phyloP scores from a whole-genome alignment of 164 flowering plant genomes.

The Chimonanthus salicifolius region DNA sequence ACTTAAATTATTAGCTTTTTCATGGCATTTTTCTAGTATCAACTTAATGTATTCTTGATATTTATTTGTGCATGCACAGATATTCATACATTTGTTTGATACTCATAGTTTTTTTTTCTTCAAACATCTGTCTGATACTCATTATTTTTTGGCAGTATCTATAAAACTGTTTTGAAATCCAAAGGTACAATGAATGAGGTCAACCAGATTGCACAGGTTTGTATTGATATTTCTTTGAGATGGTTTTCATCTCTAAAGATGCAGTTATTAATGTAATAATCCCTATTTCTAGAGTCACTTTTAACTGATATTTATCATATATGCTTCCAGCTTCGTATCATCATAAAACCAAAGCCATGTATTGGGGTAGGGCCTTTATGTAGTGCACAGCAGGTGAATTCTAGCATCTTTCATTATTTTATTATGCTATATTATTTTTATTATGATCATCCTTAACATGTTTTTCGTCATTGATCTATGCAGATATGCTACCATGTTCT shows the following conservation, averaged over 20 bases:
- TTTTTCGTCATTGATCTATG: conserved; percentile 13
- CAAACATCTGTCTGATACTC: neutral
- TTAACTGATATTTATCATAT: neutral
- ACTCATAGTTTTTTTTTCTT: neutral
- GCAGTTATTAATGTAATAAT: neutral
- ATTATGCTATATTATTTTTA: neutral
- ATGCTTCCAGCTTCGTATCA: conserved; percentile 66
- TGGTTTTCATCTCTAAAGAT: neutral
- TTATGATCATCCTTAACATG: neutral
- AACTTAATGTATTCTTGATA: neutral
- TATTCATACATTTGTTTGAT: neutral
- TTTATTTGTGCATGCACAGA: neutral
- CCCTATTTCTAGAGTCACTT: conserved; percentile 1
- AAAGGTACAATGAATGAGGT: conserved; percentile 75
- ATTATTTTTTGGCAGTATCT: conserved; percentile 52
- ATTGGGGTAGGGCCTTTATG: conserved; percentile 81
- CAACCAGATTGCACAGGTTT: conserved; percentile 96
- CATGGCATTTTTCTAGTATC: too few species aligned
- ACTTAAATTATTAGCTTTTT: too few species aligned
- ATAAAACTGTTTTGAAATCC: conserved; percentile 66
- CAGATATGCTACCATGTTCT: conserved; percentile 98
- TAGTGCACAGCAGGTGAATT: conserved; percentile 73
- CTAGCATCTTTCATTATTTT: neutral
- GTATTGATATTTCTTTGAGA: conserved; percentile 17
- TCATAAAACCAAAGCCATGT: conserved; percentile 78